Conservation (phyloP, 2,329 filamentous ascomycete genomes). For the Penicillium sp. region DNA sequence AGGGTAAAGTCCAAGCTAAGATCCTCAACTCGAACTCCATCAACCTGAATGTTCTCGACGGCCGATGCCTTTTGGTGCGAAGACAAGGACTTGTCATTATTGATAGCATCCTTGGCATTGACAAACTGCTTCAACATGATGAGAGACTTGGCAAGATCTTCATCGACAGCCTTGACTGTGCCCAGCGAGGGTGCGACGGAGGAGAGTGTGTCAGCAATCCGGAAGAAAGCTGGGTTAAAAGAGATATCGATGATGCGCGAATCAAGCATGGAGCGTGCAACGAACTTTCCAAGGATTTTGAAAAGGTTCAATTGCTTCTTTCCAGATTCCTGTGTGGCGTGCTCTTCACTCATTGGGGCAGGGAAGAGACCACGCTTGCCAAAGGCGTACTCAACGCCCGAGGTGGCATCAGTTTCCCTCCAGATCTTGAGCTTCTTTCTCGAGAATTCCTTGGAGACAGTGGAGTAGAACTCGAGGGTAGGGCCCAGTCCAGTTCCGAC, state of each 20-base stretch:
- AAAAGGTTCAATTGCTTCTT: slow-evolving; percentile 87
- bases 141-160: slow-evolving; percentile 82
- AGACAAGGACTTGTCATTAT: slow-evolving; percentile 70
- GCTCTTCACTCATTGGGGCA: slow-evolving; percentile 81
- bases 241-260: slow-evolving; percentile 97
- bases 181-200: slow-evolving; percentile 82
- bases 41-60: slow-evolving; percentile 72
- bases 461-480: slow-evolving; percentile 97
- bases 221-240: slow-evolving; percentile 97
- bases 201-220: slow-evolving; percentile 74
- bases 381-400: slow-evolving; percentile 80
- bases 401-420: slow-evolving; percentile 82
- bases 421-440: slow-evolving; percentile 97
- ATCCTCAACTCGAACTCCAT: slow-evolving; percentile 81
- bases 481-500: slow-evolving; percentile 95
- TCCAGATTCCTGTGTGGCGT: slow-evolving; percentile 75
- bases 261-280: slow-evolving; percentile 97
- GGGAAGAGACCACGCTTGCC: slow-evolving; percentile 87
- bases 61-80: slow-evolving; percentile 73
- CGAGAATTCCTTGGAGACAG: slow-evolving; percentile 94
- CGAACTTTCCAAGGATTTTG: slow-evolving; percentile 94
- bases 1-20: slow-evolving; percentile 92
- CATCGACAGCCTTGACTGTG: slow-evolving; percentile 87
- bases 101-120: slow-evolving; percentile 79
- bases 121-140: slow-evolving; percentile 87